A percentile compares a stretch with the other conserved stretches of the same genome.
phyloP scores from a whole-genome alignment of 169 alveolate species.

The Toxoplasma gondii region DNA sequence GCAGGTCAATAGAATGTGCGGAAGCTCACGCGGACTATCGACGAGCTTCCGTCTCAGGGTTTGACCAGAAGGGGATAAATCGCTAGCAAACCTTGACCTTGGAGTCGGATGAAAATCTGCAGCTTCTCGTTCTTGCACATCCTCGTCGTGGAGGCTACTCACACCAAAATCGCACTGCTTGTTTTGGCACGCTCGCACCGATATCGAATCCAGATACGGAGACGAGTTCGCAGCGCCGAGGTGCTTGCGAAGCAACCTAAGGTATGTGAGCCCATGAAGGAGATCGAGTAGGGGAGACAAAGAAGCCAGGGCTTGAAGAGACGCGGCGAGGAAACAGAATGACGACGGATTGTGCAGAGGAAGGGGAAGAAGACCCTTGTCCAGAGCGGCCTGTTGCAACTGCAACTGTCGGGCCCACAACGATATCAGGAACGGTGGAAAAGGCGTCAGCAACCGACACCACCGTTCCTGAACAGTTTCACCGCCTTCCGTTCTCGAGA shows the following conservation, averaged over 20 bases:
- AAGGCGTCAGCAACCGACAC: not conserved
- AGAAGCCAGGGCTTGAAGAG: conserved; percentile 33
- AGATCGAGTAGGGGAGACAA: not conserved
- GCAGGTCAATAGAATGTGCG: not conserved
- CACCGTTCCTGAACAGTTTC: not conserved
- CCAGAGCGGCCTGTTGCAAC: not conserved
- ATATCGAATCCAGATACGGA: no score
- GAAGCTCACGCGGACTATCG: not conserved
- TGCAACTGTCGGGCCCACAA: not conserved
- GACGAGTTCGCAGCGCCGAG: not conserved
- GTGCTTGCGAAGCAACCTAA: not conserved
- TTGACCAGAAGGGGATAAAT: no score
- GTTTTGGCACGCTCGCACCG: no score
- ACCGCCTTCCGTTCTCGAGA: not conserved
- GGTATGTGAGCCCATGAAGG: not conserved
- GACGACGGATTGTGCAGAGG: conserved; percentile 35
- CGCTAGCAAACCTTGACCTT: no score
- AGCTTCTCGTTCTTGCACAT: no score
- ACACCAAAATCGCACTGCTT: no score
- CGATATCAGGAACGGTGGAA: not conserved
- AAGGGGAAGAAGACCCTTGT: not conserved
- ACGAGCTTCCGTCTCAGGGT: no score
- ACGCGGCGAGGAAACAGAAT: conserved; percentile 27
- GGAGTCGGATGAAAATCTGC: no score
- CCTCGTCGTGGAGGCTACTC: no score